These are phyloP conservation scores for Colletotrichum orbiculare DNA, from an alignment of 2,329 filamentous ascomycete species.

Conservation along the genomic window DNA sequence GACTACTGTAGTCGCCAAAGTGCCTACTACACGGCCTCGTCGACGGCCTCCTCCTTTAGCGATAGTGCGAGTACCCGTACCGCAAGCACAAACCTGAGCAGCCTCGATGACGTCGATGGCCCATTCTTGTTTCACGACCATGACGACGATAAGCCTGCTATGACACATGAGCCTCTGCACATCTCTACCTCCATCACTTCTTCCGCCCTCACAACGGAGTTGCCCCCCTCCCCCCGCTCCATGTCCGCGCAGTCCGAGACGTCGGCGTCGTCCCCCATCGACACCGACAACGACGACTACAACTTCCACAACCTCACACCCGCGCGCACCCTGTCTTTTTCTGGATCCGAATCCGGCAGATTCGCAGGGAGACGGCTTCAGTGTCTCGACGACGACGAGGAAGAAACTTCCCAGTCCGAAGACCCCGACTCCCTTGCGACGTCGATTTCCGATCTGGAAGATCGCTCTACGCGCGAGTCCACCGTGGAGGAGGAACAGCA, in stretches of 20 bases:
- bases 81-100: conserved; percentile 52
- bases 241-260: conserved; percentile 61
- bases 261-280: conserved; percentile 50
- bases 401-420: conserved; percentile 55
- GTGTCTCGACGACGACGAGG: conserved; percentile 47
- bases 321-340: conserved; percentile 63
- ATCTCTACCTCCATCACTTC: conserved; percentile 44
- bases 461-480: conserved; percentile 46
- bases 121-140: conserved; percentile 56
- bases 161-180: conserved; percentile 59
- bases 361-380: conserved; percentile 43
- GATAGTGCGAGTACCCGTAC: conserved; percentile 52
- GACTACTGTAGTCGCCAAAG: conserved; percentile 56
- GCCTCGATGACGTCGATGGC: conserved; percentile 47
- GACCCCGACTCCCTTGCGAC: conserved; percentile 56
- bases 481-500: conserved; percentile 45
- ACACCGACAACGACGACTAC: conserved; percentile 48
- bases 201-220: conserved; percentile 43
- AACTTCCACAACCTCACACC: conserved; percentile 49
- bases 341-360: conserved; percentile 59
- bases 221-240: conserved; percentile 61
- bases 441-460: conserved; percentile 58
- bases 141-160: conserved; percentile 48
- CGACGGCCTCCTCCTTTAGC: conserved; percentile 51
- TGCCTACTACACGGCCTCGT: conserved; percentile 44